A percentile compares a stretch with the other conserved stretches of the same genome.
phyloP scores from a whole-genome alignment of 2,329 filamentous ascomycete species.

The Fusarium longipes region DNA sequence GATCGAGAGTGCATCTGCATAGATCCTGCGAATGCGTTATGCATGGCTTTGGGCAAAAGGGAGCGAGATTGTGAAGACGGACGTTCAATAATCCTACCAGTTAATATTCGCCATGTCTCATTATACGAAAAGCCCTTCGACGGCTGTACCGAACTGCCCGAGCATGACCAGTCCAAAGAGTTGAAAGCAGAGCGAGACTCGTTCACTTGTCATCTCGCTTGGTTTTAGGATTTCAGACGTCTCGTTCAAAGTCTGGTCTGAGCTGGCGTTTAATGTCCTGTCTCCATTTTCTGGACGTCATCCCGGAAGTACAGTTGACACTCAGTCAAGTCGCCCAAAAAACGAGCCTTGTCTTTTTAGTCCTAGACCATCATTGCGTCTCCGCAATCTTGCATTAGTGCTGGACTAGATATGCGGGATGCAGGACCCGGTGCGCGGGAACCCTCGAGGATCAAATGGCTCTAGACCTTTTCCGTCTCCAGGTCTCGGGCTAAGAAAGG shows the following conservation, averaged over 20 bases:
- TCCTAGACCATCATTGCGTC: neutral
- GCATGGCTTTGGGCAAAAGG: neutral
- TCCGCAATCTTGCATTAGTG: conserved; percentile 24
- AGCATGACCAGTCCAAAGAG: too few species aligned
- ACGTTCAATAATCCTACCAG: conserved; percentile 12
- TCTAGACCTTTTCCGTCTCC: conserved; percentile 27
- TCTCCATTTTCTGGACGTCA: conserved; percentile 31
- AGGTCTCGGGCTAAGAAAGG: neutral
- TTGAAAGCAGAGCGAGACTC: neutral
- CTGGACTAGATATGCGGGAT: conserved; percentile 35
- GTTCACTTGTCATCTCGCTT: neutral
- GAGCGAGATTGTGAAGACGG: conserved; percentile 8
- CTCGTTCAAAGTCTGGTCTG: neutral
- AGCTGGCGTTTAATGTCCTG: neutral
- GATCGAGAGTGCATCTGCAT: conserved; percentile 1
- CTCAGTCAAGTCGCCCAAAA: neutral
- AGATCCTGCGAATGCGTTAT: neutral
- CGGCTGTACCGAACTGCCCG: too few species aligned
- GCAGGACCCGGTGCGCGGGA: conserved; percentile 44
- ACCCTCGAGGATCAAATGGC: conserved; percentile 16
- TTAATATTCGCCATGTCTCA: conserved; percentile 29
- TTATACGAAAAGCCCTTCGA: conserved; percentile 13
- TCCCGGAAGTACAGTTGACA: neutral
- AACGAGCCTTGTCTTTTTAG: conserved; percentile 22
- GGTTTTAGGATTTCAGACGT: neutral